phyloP scores from a whole-genome alignment of 2,329 filamentous ascomycete species.

The Elsinoe necatrix region DNA sequence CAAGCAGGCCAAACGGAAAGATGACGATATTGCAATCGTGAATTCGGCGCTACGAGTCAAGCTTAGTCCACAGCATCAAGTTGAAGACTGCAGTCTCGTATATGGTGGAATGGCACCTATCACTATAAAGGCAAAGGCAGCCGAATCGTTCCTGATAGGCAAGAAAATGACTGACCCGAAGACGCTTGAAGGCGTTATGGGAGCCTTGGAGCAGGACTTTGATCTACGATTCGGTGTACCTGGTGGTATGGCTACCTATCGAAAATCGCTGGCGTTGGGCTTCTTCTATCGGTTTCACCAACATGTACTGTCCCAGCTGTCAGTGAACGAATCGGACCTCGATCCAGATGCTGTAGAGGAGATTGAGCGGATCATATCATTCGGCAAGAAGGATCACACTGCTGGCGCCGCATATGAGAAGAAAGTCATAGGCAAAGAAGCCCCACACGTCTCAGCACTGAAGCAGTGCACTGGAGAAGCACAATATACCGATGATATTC shows the following conservation, averaged over 20 bases:
- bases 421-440: conserved; percentile 75
- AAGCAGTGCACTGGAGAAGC: conserved; percentile 93
- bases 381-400: conserved; percentile 67
- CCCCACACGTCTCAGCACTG: conserved; percentile 78
- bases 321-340: conserved; percentile 40
- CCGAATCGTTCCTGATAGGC: conserved; percentile 65
- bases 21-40: conserved; percentile 97
- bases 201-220: conserved; percentile 80
- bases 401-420: conserved; percentile 71
- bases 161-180: conserved; percentile 71
- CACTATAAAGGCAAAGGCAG: conserved; percentile 76
- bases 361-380: conserved; percentile 76
- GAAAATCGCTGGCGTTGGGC: conserved; percentile 78
- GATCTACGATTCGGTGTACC: conserved; percentile 83
- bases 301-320: conserved; percentile 62
- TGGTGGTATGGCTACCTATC: conserved; percentile 94
- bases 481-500: conserved; percentile 94
- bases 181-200: conserved; percentile 85
- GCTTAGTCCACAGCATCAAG: conserved; percentile 58
- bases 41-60: conserved; percentile 74
- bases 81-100: conserved; percentile 69
- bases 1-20: conserved; percentile 94
- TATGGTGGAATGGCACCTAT: conserved; percentile 94
- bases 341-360: conserved; percentile 74
- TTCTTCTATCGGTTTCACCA: conserved; percentile 99